Evolutionary conservation across 805 yeast species (phyloP), one percentile per base, ranked within the genome.

Genomic region (Yarrowia bubula): DNA sequence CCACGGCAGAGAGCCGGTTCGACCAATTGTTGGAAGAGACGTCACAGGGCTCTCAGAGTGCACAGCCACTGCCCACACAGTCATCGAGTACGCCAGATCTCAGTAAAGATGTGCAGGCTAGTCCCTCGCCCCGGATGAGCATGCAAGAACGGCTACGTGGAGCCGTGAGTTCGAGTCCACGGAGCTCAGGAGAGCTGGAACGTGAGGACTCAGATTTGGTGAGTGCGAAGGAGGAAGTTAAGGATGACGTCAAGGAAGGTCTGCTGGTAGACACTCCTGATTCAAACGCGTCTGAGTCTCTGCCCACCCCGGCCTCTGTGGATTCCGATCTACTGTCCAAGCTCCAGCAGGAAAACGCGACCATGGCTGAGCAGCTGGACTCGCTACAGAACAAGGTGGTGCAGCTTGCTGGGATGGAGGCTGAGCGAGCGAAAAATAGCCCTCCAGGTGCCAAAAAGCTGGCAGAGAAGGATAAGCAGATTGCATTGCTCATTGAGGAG

Each of bases 401-500:
- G 70, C 70, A 66, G 51, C 68, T 77, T 42, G 69, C 77, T 14
- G 67, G 67, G 17, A 70, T 71, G 31, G 71, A 70, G 46, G 68
- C 66, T 6, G 68, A 70, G 18, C 58, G 73, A n/a, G 69, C 73
- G 11, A 38, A 41, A 13, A 22, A 39, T 11, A 18, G 66, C 11
- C 41, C 66, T 4, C 31, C 65, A 47, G 66, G 72, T 66, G 6
- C 68, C 71, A 65, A 70, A 69, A 68, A 80, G 75, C 65, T 74
- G 74, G 53, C 76, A 68, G 70, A 83, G 75, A 70, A 87, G 77
- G 90, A 92, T 61, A 81, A 78, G 11, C 83, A 85, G 35, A 85
- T 92, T 31, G 81, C 83, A 15, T 86, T 87, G 65, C 76, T 92
- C 33, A 72, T 89, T 71, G 84, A 83, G 64, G 97, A 92, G 74